A percentile compares a stretch with the other conserved stretches of the same genome.
These are phyloP conservation scores for Passiflora organensis DNA, from an alignment of 345 rosid genomes.

Conservation along the genomic window DNA sequence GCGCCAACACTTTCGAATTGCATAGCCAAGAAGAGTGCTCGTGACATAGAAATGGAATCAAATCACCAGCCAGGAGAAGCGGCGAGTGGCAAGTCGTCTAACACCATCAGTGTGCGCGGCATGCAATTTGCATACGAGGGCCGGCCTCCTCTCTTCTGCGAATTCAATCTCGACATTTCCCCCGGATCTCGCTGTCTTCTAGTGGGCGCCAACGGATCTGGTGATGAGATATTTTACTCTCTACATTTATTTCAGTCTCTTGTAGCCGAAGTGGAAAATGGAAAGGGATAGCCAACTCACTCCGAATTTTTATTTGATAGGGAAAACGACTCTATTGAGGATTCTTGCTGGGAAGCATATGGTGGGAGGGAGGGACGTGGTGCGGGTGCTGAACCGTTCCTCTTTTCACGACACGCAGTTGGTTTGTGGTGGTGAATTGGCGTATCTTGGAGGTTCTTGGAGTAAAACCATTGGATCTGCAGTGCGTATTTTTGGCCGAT, in stretches of 20 bases:
- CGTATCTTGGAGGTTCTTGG: constrained; percentile 93
- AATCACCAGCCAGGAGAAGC: constrained; percentile 2
- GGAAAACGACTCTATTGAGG: constrained; percentile 82
- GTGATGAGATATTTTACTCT: constrained; percentile 23
- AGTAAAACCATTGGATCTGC: constrained; percentile 85
- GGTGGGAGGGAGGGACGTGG: constrained; percentile 88
- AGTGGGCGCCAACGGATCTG: constrained; percentile 94
- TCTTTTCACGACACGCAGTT: constrained; percentile 87
- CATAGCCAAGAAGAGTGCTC: not conserved
- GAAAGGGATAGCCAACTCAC: not conserved
- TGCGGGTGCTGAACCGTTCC: constrained; percentile 64
- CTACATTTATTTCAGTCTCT: not conserved
- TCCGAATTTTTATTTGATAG: constrained; percentile 23
- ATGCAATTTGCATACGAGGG: constrained; percentile 75
- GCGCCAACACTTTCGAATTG: no score
- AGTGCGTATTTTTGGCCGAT: constrained; percentile 37
- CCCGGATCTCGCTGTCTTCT: constrained; percentile 90
- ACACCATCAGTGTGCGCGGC: constrained; percentile 48
- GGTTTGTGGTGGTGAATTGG: constrained; percentile 79
- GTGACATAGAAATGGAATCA: constrained; percentile 33
- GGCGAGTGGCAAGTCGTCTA: constrained; percentile 27
- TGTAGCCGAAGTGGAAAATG: not conserved
- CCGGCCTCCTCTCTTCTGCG: constrained; percentile 58
- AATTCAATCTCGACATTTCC: constrained; percentile 54
- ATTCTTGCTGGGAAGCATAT: constrained; percentile 90